A percentile compares a stretch with the other conserved stretches of the same genome.
Evolutionary conservation across 2,329 filamentous ascomycete species (phyloP).

Genomic region (Trematosphaeria pertusa): DNA sequence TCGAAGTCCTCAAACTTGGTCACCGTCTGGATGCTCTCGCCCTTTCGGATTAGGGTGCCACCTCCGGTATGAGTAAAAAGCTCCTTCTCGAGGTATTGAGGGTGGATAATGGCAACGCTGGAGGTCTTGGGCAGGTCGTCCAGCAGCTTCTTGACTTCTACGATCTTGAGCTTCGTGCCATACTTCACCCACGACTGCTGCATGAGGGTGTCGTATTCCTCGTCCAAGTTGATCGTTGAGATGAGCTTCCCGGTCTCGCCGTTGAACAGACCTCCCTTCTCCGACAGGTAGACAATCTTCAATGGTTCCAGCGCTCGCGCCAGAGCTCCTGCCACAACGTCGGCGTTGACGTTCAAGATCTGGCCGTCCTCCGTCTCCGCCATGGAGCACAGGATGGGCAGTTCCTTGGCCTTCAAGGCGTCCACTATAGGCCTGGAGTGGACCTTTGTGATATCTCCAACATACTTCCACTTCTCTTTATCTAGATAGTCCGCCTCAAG

Average conservation of each 20-base stretch:
- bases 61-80: slow-evolving; percentile 95
- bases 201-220: slow-evolving; percentile 94
- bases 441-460: slow-evolving; percentile 93
- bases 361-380: slow-evolving; percentile 91
- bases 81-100: slow-evolving; percentile 93
- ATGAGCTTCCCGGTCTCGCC: slow-evolving; percentile 95
- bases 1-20: slow-evolving; percentile 75
- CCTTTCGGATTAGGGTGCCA: slow-evolving; percentile 88
- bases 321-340: slow-evolving; percentile 93
- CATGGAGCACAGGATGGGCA: slow-evolving; percentile 95
- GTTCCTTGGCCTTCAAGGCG: slow-evolving; percentile 83
- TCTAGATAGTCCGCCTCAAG: slow-evolving; percentile 94
- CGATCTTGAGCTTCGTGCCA: slow-evolving; percentile 95
- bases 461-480: slow-evolving; percentile 93
- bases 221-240: slow-evolving; percentile 94
- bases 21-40: slow-evolving; percentile 84
- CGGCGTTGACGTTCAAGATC: slow-evolving; percentile 96
- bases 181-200: slow-evolving; percentile 93
- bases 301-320: slow-evolving; percentile 87
- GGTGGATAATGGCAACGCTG: slow-evolving; percentile 96
- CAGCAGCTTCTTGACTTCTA: slow-evolving; percentile 93
- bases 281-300: slow-evolving; percentile 98
- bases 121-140: slow-evolving; percentile 88
- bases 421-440: slow-evolving; percentile 90
- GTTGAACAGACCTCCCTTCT: slow-evolving; percentile 96